These are phyloP conservation scores for Parascedosporium putredinis DNA, from an alignment of 2,329 filamentous ascomycete species.

Conservation along the genomic window DNA sequence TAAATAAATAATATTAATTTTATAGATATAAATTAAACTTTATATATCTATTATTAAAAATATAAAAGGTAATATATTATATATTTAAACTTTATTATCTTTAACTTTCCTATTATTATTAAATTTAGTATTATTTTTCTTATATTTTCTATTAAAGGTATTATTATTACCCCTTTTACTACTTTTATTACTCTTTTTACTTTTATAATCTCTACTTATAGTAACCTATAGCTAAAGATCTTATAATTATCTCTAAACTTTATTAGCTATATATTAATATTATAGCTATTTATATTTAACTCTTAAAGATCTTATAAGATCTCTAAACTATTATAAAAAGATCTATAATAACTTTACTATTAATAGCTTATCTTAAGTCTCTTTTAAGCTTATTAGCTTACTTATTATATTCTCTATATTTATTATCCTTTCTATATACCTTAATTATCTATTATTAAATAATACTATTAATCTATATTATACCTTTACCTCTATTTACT, in stretches of 20 bases:
- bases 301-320: no score
- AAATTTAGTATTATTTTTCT: no score
- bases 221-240: not conserved
- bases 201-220: not conserved
- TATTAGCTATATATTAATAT: not conserved
- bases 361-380: not conserved
- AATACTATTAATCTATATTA: no score
- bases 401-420: no score
- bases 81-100: not conserved
- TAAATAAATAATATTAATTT: no score
- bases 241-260: not conserved
- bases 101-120: not conserved
- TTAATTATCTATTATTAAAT: no score
- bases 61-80: no score
- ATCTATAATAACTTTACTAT: not conserved
- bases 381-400: not conserved
- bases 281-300: not conserved
- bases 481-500: no score
- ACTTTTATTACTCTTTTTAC: not conserved
- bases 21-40: no score
- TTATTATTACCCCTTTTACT: not conserved
- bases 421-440: no score
- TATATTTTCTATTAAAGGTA: no score
- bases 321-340: not conserved
- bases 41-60: no score